Evolutionary conservation across 1,284 basidiomycete genomes (phyloP).

Genomic region (Cryptococcus depauperatus): DNA sequence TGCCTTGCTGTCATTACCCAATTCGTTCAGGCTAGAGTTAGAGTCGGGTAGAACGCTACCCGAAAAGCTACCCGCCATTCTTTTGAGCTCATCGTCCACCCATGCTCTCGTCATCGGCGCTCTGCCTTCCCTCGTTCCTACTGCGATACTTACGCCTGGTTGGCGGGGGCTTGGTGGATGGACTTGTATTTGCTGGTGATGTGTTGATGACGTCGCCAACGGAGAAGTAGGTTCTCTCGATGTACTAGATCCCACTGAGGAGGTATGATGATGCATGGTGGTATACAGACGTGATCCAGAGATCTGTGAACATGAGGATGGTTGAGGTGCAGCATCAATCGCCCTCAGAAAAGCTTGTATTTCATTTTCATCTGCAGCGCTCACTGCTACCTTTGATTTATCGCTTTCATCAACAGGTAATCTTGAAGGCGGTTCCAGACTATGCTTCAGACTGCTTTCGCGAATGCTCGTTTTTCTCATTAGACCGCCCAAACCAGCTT

Average conservation of each 20-base stretch:
- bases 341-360: constrained; percentile 43
- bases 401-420: too few species aligned
- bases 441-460: constrained; percentile 30
- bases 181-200: neutral
- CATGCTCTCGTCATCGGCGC: constrained; percentile 37
- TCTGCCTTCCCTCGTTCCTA: too few species aligned
- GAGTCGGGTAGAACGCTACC: too few species aligned
- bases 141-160: too few species aligned
- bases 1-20: neutral
- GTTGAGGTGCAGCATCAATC: constrained; percentile 38
- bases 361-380: constrained; percentile 43
- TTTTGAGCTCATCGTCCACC: constrained; percentile 37
- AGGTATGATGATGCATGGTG: too few species aligned
- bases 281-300: neutral
- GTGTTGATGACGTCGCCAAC: neutral
- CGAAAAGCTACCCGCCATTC: constrained; percentile 39
- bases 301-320: constrained; percentile 11
- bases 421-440: constrained; percentile 2
- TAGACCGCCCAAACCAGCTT: constrained; percentile 2
- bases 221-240: neutral
- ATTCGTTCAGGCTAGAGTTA: neutral
- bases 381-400: constrained; percentile 3
- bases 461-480: constrained; percentile 27
- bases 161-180: too few species aligned
- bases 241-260: neutral